phyloP scores from a whole-genome alignment of 108 stramenopile genomes.

The Cylindrotheca fusiformis region DNA sequence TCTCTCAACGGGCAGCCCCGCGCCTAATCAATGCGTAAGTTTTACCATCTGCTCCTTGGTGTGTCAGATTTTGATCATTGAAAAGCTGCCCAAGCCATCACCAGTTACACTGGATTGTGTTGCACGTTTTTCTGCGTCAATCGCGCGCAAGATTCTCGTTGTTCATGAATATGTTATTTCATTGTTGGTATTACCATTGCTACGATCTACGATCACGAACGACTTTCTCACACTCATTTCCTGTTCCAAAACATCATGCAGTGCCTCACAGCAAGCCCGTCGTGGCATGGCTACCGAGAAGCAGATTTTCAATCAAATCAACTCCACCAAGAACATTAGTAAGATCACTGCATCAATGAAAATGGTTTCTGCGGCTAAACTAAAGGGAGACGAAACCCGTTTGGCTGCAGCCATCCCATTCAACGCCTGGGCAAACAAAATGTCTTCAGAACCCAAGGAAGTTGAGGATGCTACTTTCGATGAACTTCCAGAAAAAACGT shows the following conservation, averaged over 20 bases:
- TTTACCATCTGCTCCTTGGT: no score
- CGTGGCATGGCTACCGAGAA: conserved; percentile 93
- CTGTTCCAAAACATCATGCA: background rate
- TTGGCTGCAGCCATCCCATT: conserved; percentile 63
- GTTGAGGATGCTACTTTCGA: conserved; percentile 76
- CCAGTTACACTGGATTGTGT: no score
- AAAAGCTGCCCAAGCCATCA: no score
- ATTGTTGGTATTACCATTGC: no score
- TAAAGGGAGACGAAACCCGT: conserved; percentile 96
- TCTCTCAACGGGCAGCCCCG: conserved; percentile 28
- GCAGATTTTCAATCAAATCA: conserved; percentile 93
- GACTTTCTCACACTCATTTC: background rate
- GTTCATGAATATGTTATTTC: no score
- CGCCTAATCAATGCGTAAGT: conserved; percentile 32
- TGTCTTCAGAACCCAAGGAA: conserved; percentile 51
- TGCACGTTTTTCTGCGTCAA: no score
- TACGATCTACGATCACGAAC: background rate
- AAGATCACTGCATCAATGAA: conserved; percentile 99
- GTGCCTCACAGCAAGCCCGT: conserved; percentile 37
- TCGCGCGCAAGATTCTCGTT: no score
- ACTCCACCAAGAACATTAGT: conserved; percentile 96
- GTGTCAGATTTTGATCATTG: no score
- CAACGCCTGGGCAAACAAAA: conserved; percentile 73
- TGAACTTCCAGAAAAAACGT: conserved; percentile 81
- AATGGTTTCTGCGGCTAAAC: conserved; percentile 99